These are phyloP conservation scores for Boletus subparvulus DNA, from an alignment of 768 basidiomycete species.

Conservation along the genomic window DNA sequence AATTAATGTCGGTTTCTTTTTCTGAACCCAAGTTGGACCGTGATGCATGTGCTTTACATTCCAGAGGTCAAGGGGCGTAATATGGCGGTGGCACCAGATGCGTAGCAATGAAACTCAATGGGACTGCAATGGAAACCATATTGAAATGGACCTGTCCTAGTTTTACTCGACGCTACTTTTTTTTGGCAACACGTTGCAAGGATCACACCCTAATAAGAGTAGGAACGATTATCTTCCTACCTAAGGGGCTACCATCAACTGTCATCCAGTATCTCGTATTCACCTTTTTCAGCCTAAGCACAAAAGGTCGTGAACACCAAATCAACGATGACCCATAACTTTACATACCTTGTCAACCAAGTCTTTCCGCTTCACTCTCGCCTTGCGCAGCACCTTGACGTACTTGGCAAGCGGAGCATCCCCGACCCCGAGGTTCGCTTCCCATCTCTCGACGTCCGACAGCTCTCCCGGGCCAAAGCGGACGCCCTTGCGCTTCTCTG, in stretches of 20 bases:
- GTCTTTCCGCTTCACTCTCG: constrained; percentile 68
- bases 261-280: constrained; percentile 65
- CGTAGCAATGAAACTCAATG: neutral
- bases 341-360: constrained; percentile 69
- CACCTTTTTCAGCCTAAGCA: constrained; percentile 65
- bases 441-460: constrained; percentile 72
- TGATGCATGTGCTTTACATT: constrained; percentile 2
- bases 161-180: neutral
- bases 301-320: constrained; percentile 10
- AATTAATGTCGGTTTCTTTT: neutral
- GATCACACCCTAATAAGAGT: neutral
- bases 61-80: neutral
- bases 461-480: constrained; percentile 73
- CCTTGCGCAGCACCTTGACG: constrained; percentile 77
- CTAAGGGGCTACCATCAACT: constrained; percentile 15
- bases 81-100: neutral
- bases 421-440: constrained; percentile 56
- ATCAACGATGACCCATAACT: constrained; percentile 3
- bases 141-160: neutral
- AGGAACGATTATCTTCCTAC: too few species aligned
- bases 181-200: neutral
- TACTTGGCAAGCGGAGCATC: constrained; percentile 82
- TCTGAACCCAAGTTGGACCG: neutral
- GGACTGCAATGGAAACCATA: neutral
- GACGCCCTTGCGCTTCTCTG: constrained; percentile 65